Evolutionary conservation across 768 basidiomycete genomes (phyloP), one percentile per base, ranked within the genome.

Genomic region (Candolleomyces eurysporus): DNA sequence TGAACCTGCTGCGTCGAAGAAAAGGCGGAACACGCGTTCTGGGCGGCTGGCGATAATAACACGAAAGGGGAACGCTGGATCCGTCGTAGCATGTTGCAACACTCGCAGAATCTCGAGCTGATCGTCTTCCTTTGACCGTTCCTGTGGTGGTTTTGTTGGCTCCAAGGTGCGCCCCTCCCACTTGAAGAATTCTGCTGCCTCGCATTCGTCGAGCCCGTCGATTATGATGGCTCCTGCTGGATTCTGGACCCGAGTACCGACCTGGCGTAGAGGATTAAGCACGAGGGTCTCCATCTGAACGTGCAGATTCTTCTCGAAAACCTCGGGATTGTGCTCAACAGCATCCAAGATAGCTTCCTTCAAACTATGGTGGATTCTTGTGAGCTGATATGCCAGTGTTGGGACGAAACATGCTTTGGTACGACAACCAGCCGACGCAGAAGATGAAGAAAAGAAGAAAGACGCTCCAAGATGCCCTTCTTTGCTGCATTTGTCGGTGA

Each of bases 391-490:
- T 36, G 58, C 58, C 16, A 59, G 40, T 3, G 58, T 59, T 19
- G 58, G 31, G 21, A 59, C 32, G 3, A 59, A 21, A 3, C 6
- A 10, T 1, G 3, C 51, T 11, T 48, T 48, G 16, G 30, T 16
- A 6, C 36, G n/a, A 11, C 21, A 13, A 36, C 31, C 30, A 1
- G 16, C 40, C 5, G 21, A 21, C 19, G 11, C 26, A 10, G 46
- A 59, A 16, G 16, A 22, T 10, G 21, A 19, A 5, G 48, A 64
- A 51, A 64, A 64, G 61, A 64, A 61, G 51, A 61, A 64, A 39
- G 52, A 53, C 5, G 51, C 63, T 1, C 52, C 57, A 3, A 64
- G 58, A 3, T 39, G 31, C 39, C 52, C 50, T 17, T 49, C 42
- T 32, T 39, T 49, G 16, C 40, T 22, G 30, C 39, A 59, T 14